Evolutionary conservation across 2,329 filamentous ascomycete genomes (phyloP), one percentile per base, ranked within the genome.

Genomic region (Lachnellula cervina): DNA sequence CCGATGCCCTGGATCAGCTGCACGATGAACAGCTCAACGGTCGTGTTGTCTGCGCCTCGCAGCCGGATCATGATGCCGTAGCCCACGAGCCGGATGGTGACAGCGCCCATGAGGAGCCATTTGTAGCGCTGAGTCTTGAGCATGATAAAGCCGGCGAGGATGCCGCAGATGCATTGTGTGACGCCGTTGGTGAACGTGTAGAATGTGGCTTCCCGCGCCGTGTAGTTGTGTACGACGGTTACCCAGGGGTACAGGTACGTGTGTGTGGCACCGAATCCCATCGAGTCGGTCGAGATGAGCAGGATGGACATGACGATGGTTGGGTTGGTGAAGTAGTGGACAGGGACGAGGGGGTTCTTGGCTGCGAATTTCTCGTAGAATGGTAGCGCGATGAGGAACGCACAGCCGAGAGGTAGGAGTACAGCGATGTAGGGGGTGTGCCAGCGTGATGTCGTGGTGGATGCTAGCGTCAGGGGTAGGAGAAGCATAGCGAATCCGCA

Each of bases 41-140:
- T 59, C 4, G 72, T 72, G 62, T 75, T 78, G 38, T 59, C 49
- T 1, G 51, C 51, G 70, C 61, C 75, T 4, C 76, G 72, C 8
- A 80, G 71, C 2, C 77, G 71, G 32, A 79, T 69, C 77, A 80
- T 80, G 32, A 78, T 62, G 3, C 76, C 77, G 56, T 80, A 79
- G 5, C 78, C 77, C 34, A 79, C 60, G 9, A 77, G 62, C 11
- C 76, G 74, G 34, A 80, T 60, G 2, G 69, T 53, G 1, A 71
- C 68, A 4, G 74, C 76, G 3, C 66, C 57, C 21, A 79, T 65
- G 13, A 71, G 65, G 2, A 80, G 66, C 72, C 73, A 77, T 58
- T 80, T 80, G 68, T 77, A 80, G 2, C 71, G 70, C 37, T 73
- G 66, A 2, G 71, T 69, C 47, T 69, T 68, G 51, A 71, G 70